Evolutionary conservation across 2,329 filamentous ascomycete species (phyloP).

Genomic region (Clonostachys chloroleuca): DNA sequence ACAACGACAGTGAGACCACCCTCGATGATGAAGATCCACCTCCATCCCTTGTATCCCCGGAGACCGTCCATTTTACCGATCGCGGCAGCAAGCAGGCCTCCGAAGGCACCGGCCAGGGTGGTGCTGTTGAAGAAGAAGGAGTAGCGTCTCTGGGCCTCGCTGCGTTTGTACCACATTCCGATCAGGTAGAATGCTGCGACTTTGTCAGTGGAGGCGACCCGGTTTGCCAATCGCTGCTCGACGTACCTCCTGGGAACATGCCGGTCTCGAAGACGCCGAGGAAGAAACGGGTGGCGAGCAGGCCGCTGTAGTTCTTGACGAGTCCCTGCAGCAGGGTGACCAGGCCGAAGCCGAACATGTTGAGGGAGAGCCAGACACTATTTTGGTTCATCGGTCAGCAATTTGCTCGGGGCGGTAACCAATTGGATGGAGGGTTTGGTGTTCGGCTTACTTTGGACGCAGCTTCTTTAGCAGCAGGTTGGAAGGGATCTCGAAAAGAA

Average conservation of each 20-base stretch:
- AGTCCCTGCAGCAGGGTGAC: conserved; percentile 73
- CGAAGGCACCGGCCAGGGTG: conserved; percentile 77
- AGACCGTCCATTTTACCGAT: conserved; percentile 84
- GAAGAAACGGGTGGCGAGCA: conserved; percentile 81
- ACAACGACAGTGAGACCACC: conserved; percentile 60
- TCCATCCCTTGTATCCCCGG: conserved; percentile 66
- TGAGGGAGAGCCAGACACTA: conserved; percentile 65
- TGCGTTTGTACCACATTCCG: conserved; percentile 85
- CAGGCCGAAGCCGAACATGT: conserved; percentile 82
- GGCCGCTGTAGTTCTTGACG: conserved; percentile 70
- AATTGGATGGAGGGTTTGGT: conserved; percentile 1
- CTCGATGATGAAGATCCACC: conserved; percentile 82
- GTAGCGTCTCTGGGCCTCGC: conserved; percentile 87
- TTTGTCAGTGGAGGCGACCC: neutral
- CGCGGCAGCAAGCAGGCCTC: conserved; percentile 76
- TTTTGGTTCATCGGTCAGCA: conserved; percentile 13
- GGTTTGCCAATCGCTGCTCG: no score
- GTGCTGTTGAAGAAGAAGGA: conserved; percentile 90
- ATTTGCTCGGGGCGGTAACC: no score
- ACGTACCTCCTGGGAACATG: conserved; percentile 53
- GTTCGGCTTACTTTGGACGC: conserved; percentile 29
- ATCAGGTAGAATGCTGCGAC: conserved; percentile 59
- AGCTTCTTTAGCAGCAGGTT: conserved; percentile 23
- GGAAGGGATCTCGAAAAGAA: conserved; percentile 65
- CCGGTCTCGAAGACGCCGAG: conserved; percentile 73